These are phyloP conservation scores for Jackrogersella minutella DNA, from an alignment of 495 filamentous ascomycete species.

Conservation along the genomic window DNA sequence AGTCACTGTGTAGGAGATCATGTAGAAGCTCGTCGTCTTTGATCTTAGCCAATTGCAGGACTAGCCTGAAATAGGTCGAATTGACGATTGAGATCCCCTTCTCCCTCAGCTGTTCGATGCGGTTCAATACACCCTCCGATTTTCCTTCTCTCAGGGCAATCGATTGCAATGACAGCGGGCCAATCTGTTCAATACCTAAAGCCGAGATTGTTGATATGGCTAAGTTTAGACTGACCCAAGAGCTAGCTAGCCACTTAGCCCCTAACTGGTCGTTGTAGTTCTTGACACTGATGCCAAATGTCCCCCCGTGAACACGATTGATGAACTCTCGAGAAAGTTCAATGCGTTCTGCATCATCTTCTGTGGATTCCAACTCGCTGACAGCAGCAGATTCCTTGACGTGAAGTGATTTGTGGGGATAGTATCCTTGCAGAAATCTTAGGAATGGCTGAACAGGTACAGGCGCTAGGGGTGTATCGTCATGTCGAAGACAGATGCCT, in stretches of 20 bases:
- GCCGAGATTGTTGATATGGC: conserved; percentile 69
- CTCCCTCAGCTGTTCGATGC: conserved; percentile 63
- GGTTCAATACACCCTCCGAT: conserved; percentile 59
- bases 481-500: conserved; percentile 36
- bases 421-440: conserved; percentile 47
- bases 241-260: conserved; percentile 76
- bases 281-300: conserved; percentile 57
- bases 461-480: conserved; percentile 44
- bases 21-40: conserved; percentile 64
- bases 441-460: conserved; percentile 44
- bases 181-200: conserved; percentile 71
- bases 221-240: conserved; percentile 68
- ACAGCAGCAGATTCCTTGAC: conserved; percentile 28
- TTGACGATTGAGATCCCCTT: conserved; percentile 65
- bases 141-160: conserved; percentile 68
- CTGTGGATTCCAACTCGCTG: conserved; percentile 7
- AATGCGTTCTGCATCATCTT: conserved; percentile 21
- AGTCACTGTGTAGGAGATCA: conserved; percentile 70
- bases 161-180: conserved; percentile 74
- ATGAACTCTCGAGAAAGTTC: conserved; percentile 49
- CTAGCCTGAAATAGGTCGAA: conserved; percentile 65
- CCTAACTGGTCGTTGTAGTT: conserved; percentile 69
- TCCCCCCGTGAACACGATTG: conserved; percentile 54
- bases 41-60: conserved; percentile 65
- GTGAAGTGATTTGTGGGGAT: conserved; percentile 25